Evolutionary conservation across 208 protist species (phyloP), one percentile per base, ranked within the genome.

Genomic region (Leptomonas pyrrhocoris): DNA sequence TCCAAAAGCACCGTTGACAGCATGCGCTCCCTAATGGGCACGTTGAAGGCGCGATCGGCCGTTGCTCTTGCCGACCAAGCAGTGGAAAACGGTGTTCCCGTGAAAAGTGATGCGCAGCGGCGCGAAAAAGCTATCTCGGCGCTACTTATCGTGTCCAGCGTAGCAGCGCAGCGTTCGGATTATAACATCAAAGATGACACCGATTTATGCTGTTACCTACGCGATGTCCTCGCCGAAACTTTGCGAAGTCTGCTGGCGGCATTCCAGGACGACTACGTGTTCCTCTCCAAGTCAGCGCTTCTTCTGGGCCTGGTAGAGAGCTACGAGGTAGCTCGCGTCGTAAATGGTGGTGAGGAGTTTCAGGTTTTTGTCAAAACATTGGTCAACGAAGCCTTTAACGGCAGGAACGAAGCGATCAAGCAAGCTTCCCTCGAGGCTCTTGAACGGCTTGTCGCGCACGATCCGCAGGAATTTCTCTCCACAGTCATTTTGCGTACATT

Each of bases 391-490:
- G 58, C 73, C 0, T 73, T 79, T 51, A 49, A 43, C 48, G 73
- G 46, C 18, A 67, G 25, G 25, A 57, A 55, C 5, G 51, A 63
- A 11, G 66, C 57, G 23, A 43, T 40, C 25, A 67, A 68, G 45
- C 66, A 68, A 62, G 42, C 31, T 9, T 68, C 68, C 6, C 60
- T 61, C 15, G 74, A 64, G 13, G 74, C 74, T 18, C 58, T 87
- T 21, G 66, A 84, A 53, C 68, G 71, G 28, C 60, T 80, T 11
- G 74, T 79, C 7, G 65, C 71, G n/a, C 73, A 81, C 34, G 62
- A 76, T 27, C 18, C 69, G 5, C 53, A 65, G 7, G 64, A 53
- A 12, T 79, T 87, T 48, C 71, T 83, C 40, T 42, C 55, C 31
- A 69, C 13, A 18, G 70, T 55, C 7, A 57, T 84, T 27, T 48